Evolutionary conservation across 2,329 filamentous ascomycete species (phyloP), one percentile per base, ranked within the genome.

Genomic region (Fusarium miscanthi): DNA sequence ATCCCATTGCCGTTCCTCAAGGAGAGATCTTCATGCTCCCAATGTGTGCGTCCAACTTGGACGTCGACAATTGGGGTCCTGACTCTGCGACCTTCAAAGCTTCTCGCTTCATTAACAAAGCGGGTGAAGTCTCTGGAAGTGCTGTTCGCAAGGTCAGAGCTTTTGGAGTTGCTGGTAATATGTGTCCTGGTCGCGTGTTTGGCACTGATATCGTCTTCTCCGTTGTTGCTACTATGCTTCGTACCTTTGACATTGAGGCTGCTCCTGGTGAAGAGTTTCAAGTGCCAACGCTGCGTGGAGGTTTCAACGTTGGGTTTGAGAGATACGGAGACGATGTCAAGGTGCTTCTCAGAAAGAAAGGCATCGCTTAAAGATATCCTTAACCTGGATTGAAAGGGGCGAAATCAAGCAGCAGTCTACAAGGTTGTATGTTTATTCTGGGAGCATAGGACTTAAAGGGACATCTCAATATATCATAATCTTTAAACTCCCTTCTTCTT

Each of bases 281-380:
- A 9, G 75, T 70, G 23, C 78, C 78, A 8, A 66, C 42, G 21
- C 63, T 78, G 6, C 72, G 75, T 6, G 69, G 59, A 23, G 78
- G 77, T 0, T 78, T 78, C 30, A 80, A 79, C 11, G 73, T 80
- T n/a, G 78, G 78, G 0, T 80, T 80, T 64, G 78, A 80, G 70
- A 71, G 78, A 2, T 78, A 77, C 12, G 75, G 66, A 3, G 77
- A 74, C 16, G 78, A 80, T 46, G 74, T 80, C 30, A 74, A 68
- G 30, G 78, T 78, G 10, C 54, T 69, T 17, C 60, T 80, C 23
- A 75, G 58, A 17, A 77, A 65, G 53, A 73, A 68, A 27, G 17
- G 25, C 3, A 11, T 52, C 14, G 40, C 37, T n/a, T 69, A 25
- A 21, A 12, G 21, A 25, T 14, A 9, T 11, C 2, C 6, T 30